Base-by-base conservation (phyloP, 2,329 filamentous ascomycete genomes). In the Xenosphaeropsis pyriputrescens region DNA sequence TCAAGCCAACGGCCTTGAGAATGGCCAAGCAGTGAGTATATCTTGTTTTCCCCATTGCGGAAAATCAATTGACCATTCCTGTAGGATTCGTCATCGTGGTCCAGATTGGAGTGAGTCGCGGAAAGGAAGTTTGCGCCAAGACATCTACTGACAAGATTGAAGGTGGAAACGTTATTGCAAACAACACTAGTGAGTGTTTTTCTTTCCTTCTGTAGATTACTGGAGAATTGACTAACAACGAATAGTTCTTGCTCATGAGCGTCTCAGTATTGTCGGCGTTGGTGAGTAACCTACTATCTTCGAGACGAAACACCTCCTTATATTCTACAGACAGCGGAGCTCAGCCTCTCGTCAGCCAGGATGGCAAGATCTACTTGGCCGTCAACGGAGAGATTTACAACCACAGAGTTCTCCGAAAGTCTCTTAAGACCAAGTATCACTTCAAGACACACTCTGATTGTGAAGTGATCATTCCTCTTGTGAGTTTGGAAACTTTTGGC, bases 331-430 rank as follows among this genome's bases (percentile, higher is more conserved):
- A 96, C 60, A 89, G 84, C 54, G 91, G 91, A 58, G 89, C 91
- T 37, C 91, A 98, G 65, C 91, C 91, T 46, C 71, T 98, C 48
- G 81, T 89, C 68, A 96, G 86, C 68, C 77, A 85, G 49, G 89
- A 96, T 59, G 80, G 78, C 47, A 80, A 71, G 52, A 79, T 98
- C 53, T 79, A 89, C 46, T 76, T 98, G 43, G 89, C 91, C 47
- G 91, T 96, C 75, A 98, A 98, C 63, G 91, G 91, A 63, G 91
- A 98, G 61, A 98, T 98, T 59, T 98, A 98, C 73, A 98, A 98
- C 77, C 91, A 98, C 67, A 83, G 89, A 57, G 75, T 94, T 54
- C 71, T 98, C 55, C 81, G 91, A 57, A 96, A 95, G 66, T 68
- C 69, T 51, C 68, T 95, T 52, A 85, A 85, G 64, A 75, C 68